Percentiles rank a stretch among this genome's conserved stretches.
Evolutionary conservation across 2,329 filamentous ascomycete species (phyloP).

Genomic region (Colletotrichum eleusines): DNA sequence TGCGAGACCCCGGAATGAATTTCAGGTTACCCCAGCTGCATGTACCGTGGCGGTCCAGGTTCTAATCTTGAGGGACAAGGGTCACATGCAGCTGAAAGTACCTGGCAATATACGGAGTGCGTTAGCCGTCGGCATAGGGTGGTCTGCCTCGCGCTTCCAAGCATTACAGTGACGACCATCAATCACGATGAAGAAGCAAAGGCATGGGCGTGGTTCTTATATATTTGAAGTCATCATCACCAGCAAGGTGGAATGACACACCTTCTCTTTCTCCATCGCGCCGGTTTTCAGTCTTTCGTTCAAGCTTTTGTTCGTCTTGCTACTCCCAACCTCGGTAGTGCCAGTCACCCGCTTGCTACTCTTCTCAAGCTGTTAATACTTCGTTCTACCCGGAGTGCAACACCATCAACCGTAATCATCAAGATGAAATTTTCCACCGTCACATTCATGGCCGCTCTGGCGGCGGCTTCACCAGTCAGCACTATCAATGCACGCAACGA

Average conservation of each 20-base stretch:
- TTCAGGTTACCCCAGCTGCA: conserved; percentile 5
- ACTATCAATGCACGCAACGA: conserved; percentile 36
- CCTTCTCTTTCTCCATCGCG: neutral
- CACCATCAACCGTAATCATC: conserved; percentile 34
- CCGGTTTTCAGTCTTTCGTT: conserved; percentile 9
- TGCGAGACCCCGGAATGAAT: neutral
- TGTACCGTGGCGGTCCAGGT: conserved; percentile 25
- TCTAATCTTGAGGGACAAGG: neutral
- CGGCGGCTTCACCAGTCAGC: conserved; percentile 36
- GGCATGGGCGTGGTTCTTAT: neutral
- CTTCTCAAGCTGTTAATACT: too few species aligned
- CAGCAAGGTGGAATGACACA: neutral
- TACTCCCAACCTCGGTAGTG: conserved; percentile 14
- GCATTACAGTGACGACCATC: conserved; percentile 4
- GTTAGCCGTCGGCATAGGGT: neutral
- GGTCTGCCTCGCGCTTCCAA: neutral
- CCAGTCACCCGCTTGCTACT: conserved; percentile 15
- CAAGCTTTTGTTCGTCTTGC: conserved; percentile 16
- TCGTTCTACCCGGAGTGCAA: neutral
- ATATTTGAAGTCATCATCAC: conserved; percentile 28
- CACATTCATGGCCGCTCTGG: conserved; percentile 36
- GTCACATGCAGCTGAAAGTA: neutral
- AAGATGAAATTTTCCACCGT: conserved; percentile 41
- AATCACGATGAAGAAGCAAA: neutral
- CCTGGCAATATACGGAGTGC: neutral